Conservation (phyloP, 139 green algal genomes). For the Coelastrella sp. region DNA sequence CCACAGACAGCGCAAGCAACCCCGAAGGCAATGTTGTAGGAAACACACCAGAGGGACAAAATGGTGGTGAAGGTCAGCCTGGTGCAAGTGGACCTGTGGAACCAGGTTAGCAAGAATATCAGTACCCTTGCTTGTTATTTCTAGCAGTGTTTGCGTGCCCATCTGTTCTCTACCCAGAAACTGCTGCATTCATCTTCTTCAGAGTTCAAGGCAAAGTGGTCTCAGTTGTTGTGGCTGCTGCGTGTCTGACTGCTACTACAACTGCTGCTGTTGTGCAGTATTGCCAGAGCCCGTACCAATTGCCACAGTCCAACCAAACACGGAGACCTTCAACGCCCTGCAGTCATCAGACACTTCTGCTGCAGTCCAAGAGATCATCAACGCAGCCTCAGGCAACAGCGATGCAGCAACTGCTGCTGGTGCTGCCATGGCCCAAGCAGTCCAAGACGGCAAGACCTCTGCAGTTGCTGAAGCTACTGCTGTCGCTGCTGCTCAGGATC, state of each 20-base stretch:
- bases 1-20: background rate
- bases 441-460: background rate
- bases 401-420: background rate
- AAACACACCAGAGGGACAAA: no score
- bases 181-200: background rate
- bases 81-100: background rate
- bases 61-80: background rate
- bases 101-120: background rate
- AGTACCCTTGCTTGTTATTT: no score
- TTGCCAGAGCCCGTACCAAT: background rate
- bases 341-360: background rate
- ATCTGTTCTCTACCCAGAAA: no score
- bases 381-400: background rate
- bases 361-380: conserved; percentile 22
- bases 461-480: conserved; percentile 29
- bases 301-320: background rate
- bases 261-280: background rate
- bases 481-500: conserved; percentile 13
- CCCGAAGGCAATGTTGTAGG: no score
- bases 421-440: background rate
- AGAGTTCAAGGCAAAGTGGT: no score
- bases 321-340: background rate
- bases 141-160: no score
- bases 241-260: no score
- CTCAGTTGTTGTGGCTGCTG: background rate